Conservation (phyloP, 768 basidiomycete genomes). For the Dendrothele bispora region DNA sequence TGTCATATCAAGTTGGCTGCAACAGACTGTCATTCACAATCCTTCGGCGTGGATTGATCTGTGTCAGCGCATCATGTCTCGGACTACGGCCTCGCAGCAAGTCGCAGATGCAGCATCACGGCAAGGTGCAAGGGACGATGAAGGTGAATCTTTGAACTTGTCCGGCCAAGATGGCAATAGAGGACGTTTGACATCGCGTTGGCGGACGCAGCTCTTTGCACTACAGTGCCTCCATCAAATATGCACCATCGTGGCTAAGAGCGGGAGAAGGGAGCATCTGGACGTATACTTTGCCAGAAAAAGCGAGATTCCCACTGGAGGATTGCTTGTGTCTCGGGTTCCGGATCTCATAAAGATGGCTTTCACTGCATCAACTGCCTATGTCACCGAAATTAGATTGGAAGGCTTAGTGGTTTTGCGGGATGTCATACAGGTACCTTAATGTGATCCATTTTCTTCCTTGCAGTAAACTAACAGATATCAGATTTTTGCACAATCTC, state of each 20-base stretch:
- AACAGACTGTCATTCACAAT: conserved; percentile 89
- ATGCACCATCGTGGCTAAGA: conserved; percentile 69
- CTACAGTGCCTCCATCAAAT: conserved; percentile 90
- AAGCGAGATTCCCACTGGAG: conserved; percentile 54
- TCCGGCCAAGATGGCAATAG: conserved; percentile 45
- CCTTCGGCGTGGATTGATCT: conserved; percentile 98
- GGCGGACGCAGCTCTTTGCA: conserved; percentile 96
- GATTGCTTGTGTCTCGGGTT: conserved; percentile 80
- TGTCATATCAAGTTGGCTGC: conserved; percentile 92
- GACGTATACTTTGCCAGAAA: conserved; percentile 70
- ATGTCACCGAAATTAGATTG: conserved; percentile 92
- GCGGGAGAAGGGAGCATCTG: conserved; percentile 81
- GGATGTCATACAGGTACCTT: conserved; percentile 85
- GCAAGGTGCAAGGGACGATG: conserved; percentile 75
- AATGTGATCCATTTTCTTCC: background rate
- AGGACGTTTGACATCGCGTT: conserved; percentile 69
- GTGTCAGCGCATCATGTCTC: conserved; percentile 95
- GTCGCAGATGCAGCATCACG: conserved; percentile 61
- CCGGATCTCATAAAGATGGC: conserved; percentile 97
- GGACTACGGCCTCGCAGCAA: conserved; percentile 84
- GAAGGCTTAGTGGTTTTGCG: conserved; percentile 87
- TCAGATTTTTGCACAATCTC: conserved; percentile 82
- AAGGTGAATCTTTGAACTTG: conserved; percentile 86
- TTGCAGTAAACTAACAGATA: background rate
- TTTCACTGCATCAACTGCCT: conserved; percentile 94